A percentile compares a stretch with the other conserved stretches of the same genome.
Evolutionary conservation across 352 stramenopile species (phyloP).

Genomic region (Globisporangium mamillatum): DNA sequence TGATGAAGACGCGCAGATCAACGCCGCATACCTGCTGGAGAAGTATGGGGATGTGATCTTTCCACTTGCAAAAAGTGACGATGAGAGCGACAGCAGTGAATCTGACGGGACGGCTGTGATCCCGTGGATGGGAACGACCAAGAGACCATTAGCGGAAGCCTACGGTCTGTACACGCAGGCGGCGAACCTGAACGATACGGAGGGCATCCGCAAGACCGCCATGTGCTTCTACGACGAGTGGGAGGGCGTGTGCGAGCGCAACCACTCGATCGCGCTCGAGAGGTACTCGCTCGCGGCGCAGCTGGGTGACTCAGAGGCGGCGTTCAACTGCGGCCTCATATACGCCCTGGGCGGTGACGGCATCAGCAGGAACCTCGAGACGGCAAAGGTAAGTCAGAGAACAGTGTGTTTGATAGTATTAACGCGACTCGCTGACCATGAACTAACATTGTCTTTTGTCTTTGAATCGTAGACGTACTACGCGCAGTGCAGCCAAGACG

Average conservation of each 20-base stretch:
- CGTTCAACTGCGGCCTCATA: conserved; percentile 65
- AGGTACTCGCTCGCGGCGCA: conserved; percentile 47
- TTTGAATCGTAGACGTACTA: conserved; percentile 34
- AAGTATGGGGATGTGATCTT: conserved; percentile 49
- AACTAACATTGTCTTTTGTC: background rate
- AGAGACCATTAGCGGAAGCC: conserved; percentile 41
- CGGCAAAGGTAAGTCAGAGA: conserved; percentile 27
- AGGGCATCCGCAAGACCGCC: conserved; percentile 67
- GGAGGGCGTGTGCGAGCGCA: conserved; percentile 46
- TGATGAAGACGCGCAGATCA: conserved; percentile 60
- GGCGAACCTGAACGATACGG: conserved; percentile 61
- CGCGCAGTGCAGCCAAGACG: conserved; percentile 38
- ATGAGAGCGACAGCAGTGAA: conserved; percentile 5
- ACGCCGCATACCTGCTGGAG: conserved; percentile 74
- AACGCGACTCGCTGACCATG: background rate
- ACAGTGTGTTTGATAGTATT: background rate
- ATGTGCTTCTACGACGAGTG: conserved; percentile 64
- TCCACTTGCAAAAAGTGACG: no score
- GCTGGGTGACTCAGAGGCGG: conserved; percentile 59
- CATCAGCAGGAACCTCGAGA: conserved; percentile 32
- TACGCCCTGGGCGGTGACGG: conserved; percentile 46
- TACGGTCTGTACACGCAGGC: conserved; percentile 54
- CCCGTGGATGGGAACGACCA: conserved; percentile 26
- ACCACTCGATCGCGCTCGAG: conserved; percentile 50
- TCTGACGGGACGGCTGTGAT: background rate